Conservation (phyloP, 1,284 basidiomycete genomes). For the Papiliotrema flavescens region DNA sequence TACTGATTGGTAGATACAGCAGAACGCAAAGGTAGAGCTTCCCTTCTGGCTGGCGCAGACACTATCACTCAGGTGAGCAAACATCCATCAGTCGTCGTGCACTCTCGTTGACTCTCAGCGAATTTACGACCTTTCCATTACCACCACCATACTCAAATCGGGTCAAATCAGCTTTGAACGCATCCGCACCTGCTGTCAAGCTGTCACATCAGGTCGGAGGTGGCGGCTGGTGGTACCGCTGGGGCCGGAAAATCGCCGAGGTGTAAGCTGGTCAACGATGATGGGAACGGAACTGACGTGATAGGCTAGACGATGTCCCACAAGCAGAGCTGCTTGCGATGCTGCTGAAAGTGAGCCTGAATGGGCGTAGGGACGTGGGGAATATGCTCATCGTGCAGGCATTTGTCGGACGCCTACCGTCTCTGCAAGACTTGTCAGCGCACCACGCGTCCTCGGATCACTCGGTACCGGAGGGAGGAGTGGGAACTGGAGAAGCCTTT, state of each 20-base stretch:
- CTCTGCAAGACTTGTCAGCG: constrained; percentile 83
- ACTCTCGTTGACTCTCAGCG: constrained; percentile 52
- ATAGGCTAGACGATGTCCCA: constrained; percentile 66
- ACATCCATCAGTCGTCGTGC: neutral
- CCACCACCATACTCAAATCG: constrained; percentile 69
- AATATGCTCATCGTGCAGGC: constrained; percentile 53
- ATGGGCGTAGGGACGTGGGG: neutral
- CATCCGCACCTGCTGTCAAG: constrained; percentile 74
- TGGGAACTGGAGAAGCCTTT: constrained; percentile 62
- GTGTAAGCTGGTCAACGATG: constrained; percentile 55
- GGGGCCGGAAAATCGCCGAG: constrained; percentile 74
- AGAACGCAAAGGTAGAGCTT: constrained; percentile 67
- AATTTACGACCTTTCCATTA: constrained; percentile 79
- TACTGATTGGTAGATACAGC: constrained; percentile 59
- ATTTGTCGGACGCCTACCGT: constrained; percentile 70
- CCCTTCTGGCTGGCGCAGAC: constrained; percentile 84
- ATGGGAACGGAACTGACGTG: neutral
- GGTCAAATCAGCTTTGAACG: constrained; percentile 77
- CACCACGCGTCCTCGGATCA: constrained; percentile 69
- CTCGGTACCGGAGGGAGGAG: constrained; percentile 39
- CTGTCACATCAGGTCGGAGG: constrained; percentile 74
- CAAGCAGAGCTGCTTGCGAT: constrained; percentile 65
- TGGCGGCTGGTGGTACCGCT: constrained; percentile 85
- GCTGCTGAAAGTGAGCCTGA: constrained; percentile 59
- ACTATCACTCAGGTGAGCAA: constrained; percentile 68